Evolutionary conservation across 805 yeast species (phyloP).

Genomic region (Kluyveromyces wickerhamii): DNA sequence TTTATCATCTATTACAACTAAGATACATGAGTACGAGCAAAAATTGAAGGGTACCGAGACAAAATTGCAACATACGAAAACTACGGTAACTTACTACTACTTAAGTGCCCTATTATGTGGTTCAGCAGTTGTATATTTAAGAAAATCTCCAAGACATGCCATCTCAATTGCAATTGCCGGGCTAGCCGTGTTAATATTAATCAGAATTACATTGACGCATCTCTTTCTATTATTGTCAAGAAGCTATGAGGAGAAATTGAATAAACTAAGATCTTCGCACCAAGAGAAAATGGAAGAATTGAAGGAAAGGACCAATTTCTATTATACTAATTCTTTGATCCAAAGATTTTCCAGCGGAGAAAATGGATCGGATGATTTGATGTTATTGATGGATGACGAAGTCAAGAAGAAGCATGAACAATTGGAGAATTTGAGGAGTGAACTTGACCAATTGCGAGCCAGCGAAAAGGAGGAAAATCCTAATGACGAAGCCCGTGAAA

Average conservation of each 20-base stretch:
- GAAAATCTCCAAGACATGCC: background rate
- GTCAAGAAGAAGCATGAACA: conserved; percentile 33
- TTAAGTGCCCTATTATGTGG: background rate
- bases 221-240: conserved; percentile 7
- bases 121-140: background rate
- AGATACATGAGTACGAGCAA: conserved; percentile 23
- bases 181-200: conserved; percentile 1
- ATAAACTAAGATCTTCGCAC: conserved; percentile 38
- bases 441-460: conserved; percentile 16
- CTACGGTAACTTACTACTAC: background rate
- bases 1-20: conserved; percentile 20
- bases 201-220: conserved; percentile 5
- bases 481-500: conserved; percentile 22
- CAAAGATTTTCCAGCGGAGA: conserved; percentile 52
- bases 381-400: conserved; percentile 38
- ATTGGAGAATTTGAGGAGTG: conserved; percentile 32
- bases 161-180: background rate
- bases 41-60: conserved; percentile 15
- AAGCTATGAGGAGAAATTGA: conserved; percentile 19
- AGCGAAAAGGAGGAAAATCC: conserved; percentile 11
- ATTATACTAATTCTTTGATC: conserved; percentile 66
- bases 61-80: conserved; percentile 13
- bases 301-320: conserved; percentile 65
- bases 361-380: conserved; percentile 39
- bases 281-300: conserved; percentile 53